These are phyloP conservation scores for Phytophthora chlamydospora DNA, from an alignment of 352 stramenopile species.

Conservation along the genomic window DNA sequence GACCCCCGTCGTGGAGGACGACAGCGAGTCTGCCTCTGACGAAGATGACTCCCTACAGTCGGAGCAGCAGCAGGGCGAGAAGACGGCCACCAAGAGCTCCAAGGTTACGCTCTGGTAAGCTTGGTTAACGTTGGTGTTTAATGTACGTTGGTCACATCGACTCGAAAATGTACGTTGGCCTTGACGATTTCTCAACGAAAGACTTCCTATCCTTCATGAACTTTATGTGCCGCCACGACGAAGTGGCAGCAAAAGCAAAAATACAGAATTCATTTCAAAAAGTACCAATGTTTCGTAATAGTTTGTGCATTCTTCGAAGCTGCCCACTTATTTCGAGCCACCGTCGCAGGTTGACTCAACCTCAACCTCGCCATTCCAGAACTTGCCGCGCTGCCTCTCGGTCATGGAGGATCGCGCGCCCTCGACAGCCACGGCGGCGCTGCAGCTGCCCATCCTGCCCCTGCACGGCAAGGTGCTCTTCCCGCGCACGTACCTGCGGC, in stretches of 20 bases:
- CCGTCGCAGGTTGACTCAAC: not conserved
- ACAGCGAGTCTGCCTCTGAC: conserved; percentile 27
- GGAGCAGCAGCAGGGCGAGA: conserved; percentile 5
- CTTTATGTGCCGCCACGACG: conserved; percentile 19
- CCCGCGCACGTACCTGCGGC: conserved; percentile 73
- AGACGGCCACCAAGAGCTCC: conserved; percentile 15
- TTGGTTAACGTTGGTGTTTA: conserved; percentile 19
- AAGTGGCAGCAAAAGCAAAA: conserved; percentile 13
- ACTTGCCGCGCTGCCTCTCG: conserved; percentile 7
- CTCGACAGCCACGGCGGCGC: conserved; percentile 27
- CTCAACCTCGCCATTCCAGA: conserved; percentile 33
- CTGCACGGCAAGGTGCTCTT: conserved; percentile 79
- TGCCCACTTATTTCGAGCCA: conserved; percentile 11
- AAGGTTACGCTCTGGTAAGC: conserved; percentile 26
- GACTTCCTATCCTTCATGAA: conserved; percentile 25
- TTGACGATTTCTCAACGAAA: conserved; percentile 8
- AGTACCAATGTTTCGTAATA: conserved; percentile 1
- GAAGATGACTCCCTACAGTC: conserved; percentile 23
- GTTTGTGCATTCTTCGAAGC: not conserved
- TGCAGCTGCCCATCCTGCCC: conserved; percentile 68
- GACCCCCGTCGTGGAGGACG: conserved; percentile 5
- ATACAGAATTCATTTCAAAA: not conserved
- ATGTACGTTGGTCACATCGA: conserved; percentile 32
- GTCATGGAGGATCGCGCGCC: conserved; percentile 31
- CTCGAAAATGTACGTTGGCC: conserved; percentile 29